These are phyloP conservation scores for Castanea crenata DNA, from an alignment of 306 rosid species.

Conservation along the genomic window DNA sequence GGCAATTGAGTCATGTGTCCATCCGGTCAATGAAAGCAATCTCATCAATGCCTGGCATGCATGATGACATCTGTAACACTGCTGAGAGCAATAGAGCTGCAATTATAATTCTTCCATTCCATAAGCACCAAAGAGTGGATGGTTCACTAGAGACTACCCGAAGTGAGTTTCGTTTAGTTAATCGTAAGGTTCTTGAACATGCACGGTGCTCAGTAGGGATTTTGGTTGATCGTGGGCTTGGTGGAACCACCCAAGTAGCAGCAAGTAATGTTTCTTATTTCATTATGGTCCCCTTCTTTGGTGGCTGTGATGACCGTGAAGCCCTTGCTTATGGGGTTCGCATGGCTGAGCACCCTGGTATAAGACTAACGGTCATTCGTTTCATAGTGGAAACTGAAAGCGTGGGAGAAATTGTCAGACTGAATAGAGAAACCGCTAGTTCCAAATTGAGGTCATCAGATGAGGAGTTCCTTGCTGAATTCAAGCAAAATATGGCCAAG, in stretches of 20 bases:
- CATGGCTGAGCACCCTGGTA: conserved; percentile 94
- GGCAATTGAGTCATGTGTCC: conserved; percentile 61
- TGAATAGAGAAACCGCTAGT: conserved; percentile 31
- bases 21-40: conserved; percentile 79
- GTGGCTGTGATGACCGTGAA: conserved; percentile 83
- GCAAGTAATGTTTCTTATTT: conserved; percentile 66
- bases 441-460: conserved; percentile 30
- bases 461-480: conserved; percentile 41
- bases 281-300: conserved; percentile 68
- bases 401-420: conserved; percentile 34
- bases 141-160: conserved; percentile 56
- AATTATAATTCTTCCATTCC: conserved; percentile 80
- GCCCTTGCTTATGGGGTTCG: conserved; percentile 74
- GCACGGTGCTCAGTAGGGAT: conserved; percentile 88
- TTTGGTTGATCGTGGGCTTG: conserved; percentile 82
- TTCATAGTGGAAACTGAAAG: conserved; percentile 38
- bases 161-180: conserved; percentile 55
- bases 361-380: conserved; percentile 46
- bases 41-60: conserved; percentile 64
- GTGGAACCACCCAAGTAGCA: conserved; percentile 65
- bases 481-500: conserved; percentile 29
- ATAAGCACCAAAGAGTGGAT: conserved; percentile 76
- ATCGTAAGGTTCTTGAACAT: conserved; percentile 63
- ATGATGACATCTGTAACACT: conserved; percentile 75
- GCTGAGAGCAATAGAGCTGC: conserved; percentile 67